A percentile compares a stretch with the other conserved stretches of the same genome.
Evolutionary conservation across 2,329 filamentous ascomycete genomes (phyloP).

Genomic region (Fusarium austroafricanum): DNA sequence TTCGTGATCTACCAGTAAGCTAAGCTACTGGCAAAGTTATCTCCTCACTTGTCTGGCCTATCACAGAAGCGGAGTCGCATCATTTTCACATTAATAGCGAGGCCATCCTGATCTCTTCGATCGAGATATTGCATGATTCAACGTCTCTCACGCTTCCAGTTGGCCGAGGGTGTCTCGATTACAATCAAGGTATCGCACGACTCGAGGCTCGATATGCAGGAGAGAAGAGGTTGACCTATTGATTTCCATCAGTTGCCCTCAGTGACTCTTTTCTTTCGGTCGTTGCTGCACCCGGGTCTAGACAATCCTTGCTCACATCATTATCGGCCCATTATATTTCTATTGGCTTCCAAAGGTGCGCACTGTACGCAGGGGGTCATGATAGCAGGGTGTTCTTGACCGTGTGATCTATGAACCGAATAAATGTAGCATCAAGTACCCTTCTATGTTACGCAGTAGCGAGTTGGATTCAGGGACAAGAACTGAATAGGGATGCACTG

Average conservation of each 20-base stretch:
- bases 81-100: neutral
- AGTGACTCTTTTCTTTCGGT: neutral
- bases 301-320: neutral
- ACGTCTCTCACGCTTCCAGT: neutral
- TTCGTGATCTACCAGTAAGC: constrained; percentile 16
- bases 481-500: neutral
- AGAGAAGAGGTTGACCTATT: neutral
- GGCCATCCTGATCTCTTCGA: constrained; percentile 15
- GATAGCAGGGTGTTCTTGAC: neutral
- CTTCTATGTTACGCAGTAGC: neutral
- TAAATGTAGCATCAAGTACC: constrained; percentile 18
- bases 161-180: neutral
- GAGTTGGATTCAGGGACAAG: neutral
- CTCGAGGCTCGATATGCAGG: neutral
- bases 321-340: neutral
- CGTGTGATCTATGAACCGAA: neutral
- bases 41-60: constrained; percentile 6
- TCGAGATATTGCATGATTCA: constrained; percentile 11
- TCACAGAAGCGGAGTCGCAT: constrained; percentile 6
- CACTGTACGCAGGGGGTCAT: neutral
- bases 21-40: constrained; percentile 13
- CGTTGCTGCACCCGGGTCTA: neutral
- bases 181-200: neutral
- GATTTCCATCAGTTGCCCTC: constrained; percentile 1
- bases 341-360: neutral